Base-by-base conservation (phyloP, 305 asterid genomes). In the Striga hermonthica region DNA sequence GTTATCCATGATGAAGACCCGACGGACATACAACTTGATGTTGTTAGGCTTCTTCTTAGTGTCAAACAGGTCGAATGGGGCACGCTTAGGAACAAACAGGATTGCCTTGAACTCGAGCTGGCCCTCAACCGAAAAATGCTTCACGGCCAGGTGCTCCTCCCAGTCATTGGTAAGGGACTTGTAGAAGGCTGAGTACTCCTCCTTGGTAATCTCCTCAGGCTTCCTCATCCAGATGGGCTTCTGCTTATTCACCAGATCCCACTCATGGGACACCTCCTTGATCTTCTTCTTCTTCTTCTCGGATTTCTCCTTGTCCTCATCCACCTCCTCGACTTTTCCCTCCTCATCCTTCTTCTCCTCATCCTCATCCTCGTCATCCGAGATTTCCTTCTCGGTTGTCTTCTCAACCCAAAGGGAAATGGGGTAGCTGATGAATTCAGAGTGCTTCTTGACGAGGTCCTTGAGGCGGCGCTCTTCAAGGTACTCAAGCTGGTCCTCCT, bases 221-320 rank as follows among this genome's bases (percentile, higher is more conserved):
- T 72, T 76, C 70, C 75, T 61, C 81, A 76, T 76, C 81, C 81
- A 76, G 5, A 76, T 73, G 9, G 81, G 78, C 71, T 76, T 72
- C 71, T 76, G 81, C 62, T 76, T 76, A 70, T 73, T 76, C 57
- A 72, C 81, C 61, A 72, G 40, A 37, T 76, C 15, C 81, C 81
- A 76, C 70, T 69, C 78, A 22, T 76, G 78, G 6, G 78, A 73
- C 28, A 76, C 78, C 31, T 76, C 78, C 78, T 76, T 72, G 22
- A 73, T 76, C 54, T 36, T 76, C 67, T 76, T 76, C 81, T 76
- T 76, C 50, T 76, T 76, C 71, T 76, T 72, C 15, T 76, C 81
- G 3, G 75, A 53, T 54, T 69, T 76, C 72, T 76, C 81, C 69
- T 76, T 72, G 15, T 76, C 81, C 31, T 76, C 78, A 22, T 76